Conservation (phyloP, 805 yeast genomes). For the Metschnikowia picachoensis region DNA sequence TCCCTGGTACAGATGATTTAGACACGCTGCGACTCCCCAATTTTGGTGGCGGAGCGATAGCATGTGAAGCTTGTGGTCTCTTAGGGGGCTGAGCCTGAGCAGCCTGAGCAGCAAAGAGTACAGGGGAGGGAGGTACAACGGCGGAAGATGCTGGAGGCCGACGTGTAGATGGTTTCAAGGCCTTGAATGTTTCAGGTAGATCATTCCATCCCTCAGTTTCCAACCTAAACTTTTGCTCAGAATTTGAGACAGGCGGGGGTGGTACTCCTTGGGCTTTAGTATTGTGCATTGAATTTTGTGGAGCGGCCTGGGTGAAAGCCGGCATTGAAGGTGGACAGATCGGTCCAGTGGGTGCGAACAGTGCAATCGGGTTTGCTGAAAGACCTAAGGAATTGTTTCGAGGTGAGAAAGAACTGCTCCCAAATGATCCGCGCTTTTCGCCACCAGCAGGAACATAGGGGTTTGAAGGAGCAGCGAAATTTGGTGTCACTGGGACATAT, state of each 20-base stretch:
- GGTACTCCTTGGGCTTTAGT: constrained; percentile 2
- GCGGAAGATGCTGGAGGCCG: constrained; percentile 45
- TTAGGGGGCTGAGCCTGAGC: constrained; percentile 9
- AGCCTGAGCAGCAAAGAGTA: background rate
- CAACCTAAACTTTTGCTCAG: constrained; percentile 27
- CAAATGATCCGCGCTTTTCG: constrained; percentile 9
- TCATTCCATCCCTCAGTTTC: constrained; percentile 73
- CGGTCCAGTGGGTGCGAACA: constrained; percentile 9
- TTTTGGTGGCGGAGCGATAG: constrained; percentile 15
- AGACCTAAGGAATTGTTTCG: constrained; percentile 1
- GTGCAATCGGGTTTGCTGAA: constrained; percentile 1
- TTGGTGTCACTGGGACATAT: constrained; percentile 14
- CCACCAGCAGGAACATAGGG: constrained; percentile 15
- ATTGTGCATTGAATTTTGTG: background rate
- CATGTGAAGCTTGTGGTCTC: constrained; percentile 12
- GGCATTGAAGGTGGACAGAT: constrained; percentile 15
- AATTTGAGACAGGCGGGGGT: constrained; percentile 9
- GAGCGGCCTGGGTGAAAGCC: constrained; percentile 8
- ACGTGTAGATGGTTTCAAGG: constrained; percentile 29
- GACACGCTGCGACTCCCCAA: constrained; percentile 8
- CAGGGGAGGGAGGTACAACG: constrained; percentile 12
- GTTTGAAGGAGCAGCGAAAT: constrained; percentile 18
- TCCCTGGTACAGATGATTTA: constrained; percentile 6
- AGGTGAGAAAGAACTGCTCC: constrained; percentile 2
- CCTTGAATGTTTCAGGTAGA: constrained; percentile 50